A percentile compares a stretch with the other conserved stretches of the same genome.
phyloP scores from a whole-genome alignment of 768 basidiomycete species.

The Boletellus ananiceps region DNA sequence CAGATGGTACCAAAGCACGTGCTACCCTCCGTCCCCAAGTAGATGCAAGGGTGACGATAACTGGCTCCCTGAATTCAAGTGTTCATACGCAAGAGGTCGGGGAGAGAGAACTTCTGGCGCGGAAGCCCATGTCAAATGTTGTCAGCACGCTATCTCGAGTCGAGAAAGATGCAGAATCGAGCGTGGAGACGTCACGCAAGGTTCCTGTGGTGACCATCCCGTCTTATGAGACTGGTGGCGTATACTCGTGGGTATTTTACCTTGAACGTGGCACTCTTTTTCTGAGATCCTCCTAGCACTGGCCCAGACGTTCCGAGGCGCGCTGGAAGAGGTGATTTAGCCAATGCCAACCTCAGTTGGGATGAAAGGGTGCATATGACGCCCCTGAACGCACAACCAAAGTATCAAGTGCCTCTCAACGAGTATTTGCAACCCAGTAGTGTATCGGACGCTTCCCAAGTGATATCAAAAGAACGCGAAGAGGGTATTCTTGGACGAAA shows the following conservation, averaged over 20 bases:
- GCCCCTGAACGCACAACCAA: background rate
- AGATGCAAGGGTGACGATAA: background rate
- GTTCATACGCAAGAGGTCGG: background rate
- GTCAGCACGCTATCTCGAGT: background rate
- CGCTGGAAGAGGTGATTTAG: background rate
- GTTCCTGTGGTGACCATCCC: background rate
- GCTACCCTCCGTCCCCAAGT: background rate
- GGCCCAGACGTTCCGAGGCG: background rate
- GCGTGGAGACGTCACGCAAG: background rate
- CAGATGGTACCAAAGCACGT: background rate
- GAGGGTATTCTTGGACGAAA: background rate
- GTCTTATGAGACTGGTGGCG: background rate
- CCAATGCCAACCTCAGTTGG: slow-evolving; percentile 1
- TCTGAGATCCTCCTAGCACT: slow-evolving; percentile 7
- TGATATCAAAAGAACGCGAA: background rate
- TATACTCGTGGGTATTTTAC: slow-evolving; percentile 5
- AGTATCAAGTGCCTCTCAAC: slow-evolving; percentile 20
- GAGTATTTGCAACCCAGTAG: slow-evolving; percentile 2
- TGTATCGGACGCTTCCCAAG: background rate
- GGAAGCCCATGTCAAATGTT: background rate
- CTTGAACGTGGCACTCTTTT: background rate
- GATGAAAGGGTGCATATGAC: background rate
- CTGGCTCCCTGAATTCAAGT: background rate
- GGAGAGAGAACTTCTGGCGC: background rate
- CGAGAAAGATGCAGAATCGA: background rate